Percentiles rank a stretch among this genome's conserved stretches.
These are phyloP conservation scores for Bauhinia variegata DNA, from an alignment of 306 rosid genomes.

Conservation along the genomic window DNA sequence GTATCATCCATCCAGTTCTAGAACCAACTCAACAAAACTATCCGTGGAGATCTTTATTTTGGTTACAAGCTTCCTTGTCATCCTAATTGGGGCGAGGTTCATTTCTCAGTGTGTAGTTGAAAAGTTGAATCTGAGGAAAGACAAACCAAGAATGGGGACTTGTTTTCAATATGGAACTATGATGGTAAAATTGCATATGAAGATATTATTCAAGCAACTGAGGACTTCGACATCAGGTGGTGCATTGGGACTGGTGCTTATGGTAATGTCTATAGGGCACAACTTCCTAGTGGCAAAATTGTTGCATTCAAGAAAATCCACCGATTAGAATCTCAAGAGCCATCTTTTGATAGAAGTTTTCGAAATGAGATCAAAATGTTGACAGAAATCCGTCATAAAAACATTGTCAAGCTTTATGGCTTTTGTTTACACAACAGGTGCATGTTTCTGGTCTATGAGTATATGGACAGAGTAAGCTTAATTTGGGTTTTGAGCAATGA, in stretches of 20 bases:
- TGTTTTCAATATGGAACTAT: not conserved
- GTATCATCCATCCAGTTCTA: no score
- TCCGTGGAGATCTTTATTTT: no score
- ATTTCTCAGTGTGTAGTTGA: not conserved
- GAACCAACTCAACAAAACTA: no score
- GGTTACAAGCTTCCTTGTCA: no score
- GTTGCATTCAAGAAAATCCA: not conserved
- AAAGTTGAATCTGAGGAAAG: not conserved
- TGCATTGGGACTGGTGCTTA: not conserved
- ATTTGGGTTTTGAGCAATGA: not conserved
- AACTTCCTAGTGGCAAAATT: not conserved
- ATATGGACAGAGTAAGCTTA: not conserved
- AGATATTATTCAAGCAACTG: not conserved
- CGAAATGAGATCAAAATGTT: not conserved
- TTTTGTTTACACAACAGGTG: not conserved
- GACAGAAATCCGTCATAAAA: not conserved
- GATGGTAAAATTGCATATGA: not conserved
- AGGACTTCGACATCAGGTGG: not conserved
- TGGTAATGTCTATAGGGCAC: not conserved
- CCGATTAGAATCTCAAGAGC: not conserved
- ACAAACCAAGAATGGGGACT: not conserved
- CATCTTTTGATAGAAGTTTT: not conserved
- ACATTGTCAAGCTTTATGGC: not conserved
- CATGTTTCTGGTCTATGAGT: not conserved
- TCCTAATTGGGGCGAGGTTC: no score